Base-by-base conservation (phyloP, 2,329 filamentous ascomycete genomes). In the Penicillium sp. region DNA sequence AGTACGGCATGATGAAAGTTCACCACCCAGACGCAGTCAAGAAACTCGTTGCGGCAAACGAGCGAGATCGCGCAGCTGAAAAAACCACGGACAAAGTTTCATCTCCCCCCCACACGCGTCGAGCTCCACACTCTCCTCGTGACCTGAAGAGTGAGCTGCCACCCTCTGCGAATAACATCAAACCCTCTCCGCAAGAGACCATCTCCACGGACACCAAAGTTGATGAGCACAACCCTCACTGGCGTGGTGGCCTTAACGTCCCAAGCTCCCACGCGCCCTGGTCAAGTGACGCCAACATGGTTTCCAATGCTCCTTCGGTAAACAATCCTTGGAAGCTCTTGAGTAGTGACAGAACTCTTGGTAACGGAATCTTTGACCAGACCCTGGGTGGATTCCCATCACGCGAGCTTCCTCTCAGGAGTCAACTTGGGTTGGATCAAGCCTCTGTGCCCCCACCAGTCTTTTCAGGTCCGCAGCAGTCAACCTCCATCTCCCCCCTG, bases 331-430 rank as follows among this genome's bases (percentile, higher is more conserved):
- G 81, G 81, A 81, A 81, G 47, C 73, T 77, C 34, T 70, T 77
- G 34, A 74, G 70, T 45, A 73, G 73, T 57, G 77, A 80, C 52
- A 75, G 77, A 56, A 76, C 78, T 26, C 73, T 84, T 36, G 81
- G 81, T 12, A 84, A 84, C 64, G 81, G 81, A 28, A 82, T 80
- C 2, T 84, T 84, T 55, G 79, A 82, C 53, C 74, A 73, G 49
- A 67, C 66, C 48, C 74, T 79, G 46, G 70, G 71, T 32, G 72
- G 73, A 36, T 77, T 76, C 46, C 69, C 76, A 39, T 62, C 72
- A 36, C 70, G 73, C 39, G 68, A 75, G 49, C 53, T 71, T 27
- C 54, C 63, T 49, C 65, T 73, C n/a, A 70, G 71, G 44, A 62
- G 60, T 43, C 63, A 66, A 49, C 65, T 73, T 32, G 63, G 65